phyloP scores from a whole-genome alignment of 495 filamentous ascomycete genomes.

The Annulohypoxylon nitens region DNA sequence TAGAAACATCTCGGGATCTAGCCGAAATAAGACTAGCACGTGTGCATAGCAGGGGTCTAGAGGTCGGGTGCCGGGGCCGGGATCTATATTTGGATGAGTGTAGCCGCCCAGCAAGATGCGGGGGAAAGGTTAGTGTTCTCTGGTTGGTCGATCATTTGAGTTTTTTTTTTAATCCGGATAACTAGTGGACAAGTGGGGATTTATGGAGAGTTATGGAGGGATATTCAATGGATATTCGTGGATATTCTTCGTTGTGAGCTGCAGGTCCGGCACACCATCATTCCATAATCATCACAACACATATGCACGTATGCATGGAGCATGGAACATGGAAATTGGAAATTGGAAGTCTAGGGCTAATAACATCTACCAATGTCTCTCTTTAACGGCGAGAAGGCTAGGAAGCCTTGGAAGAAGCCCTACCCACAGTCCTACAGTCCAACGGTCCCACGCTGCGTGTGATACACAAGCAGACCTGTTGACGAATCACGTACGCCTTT shows the following conservation, averaged over 20 bases:
- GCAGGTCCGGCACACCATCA: slow-evolving; percentile 37
- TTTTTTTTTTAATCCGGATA: slow-evolving; percentile 8
- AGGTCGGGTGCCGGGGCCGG: slow-evolving; percentile 25
- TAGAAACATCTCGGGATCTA: slow-evolving; percentile 3
- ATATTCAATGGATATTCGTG: slow-evolving; percentile 9
- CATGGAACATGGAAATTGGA: slow-evolving; percentile 1
- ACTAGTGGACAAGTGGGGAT: slow-evolving; percentile 4
- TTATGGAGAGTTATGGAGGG: slow-evolving; percentile 1
- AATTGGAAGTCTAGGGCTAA: slow-evolving; percentile 21
- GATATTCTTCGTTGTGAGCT: slow-evolving; percentile 19
- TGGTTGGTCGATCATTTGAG: slow-evolving; percentile 36
- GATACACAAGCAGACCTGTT: slow-evolving; percentile 31
- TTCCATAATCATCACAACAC: slow-evolving; percentile 27
- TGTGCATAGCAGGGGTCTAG: slow-evolving; percentile 11
- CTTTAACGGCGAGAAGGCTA: slow-evolving; percentile 12
- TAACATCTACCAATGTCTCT: not conserved
- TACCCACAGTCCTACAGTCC: slow-evolving; percentile 5
- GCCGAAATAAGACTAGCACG: slow-evolving; percentile 9
- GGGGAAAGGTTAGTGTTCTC: slow-evolving; percentile 17
- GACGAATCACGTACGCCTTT: slow-evolving; percentile 29
- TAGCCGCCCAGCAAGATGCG: slow-evolving; percentile 44
- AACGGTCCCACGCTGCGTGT: slow-evolving; percentile 20
- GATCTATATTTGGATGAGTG: slow-evolving; percentile 38
- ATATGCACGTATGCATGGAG: not conserved
- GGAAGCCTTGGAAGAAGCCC: slow-evolving; percentile 18